phyloP scores from a whole-genome alignment of 1,139 yeast species.

The Yamadazyma atmosphaerica region DNA sequence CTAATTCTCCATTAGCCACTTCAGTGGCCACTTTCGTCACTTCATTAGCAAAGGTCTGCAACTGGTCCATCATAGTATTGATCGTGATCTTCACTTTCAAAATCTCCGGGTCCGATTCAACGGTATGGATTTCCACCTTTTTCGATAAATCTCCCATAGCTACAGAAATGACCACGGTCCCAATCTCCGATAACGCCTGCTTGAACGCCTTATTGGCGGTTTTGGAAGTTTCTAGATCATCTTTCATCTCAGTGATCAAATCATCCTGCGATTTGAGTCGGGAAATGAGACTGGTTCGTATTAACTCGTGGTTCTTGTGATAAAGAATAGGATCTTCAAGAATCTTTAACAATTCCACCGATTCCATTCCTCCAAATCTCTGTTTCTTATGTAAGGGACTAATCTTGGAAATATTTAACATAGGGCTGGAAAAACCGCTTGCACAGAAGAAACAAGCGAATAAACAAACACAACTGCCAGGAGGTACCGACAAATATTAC shows the following conservation, averaged over 20 bases:
- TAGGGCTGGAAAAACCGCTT: not conserved
- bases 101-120: slow-evolving; percentile 74
- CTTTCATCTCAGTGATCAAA: slow-evolving; percentile 26
- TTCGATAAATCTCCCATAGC: slow-evolving; percentile 85
- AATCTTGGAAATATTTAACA: slow-evolving; percentile 15
- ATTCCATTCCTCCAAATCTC: slow-evolving; percentile 28
- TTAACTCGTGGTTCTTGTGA: slow-evolving; percentile 27
- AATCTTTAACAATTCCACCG: slow-evolving; percentile 32
- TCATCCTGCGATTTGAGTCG: slow-evolving; percentile 36
- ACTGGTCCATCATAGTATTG: slow-evolving; percentile 85
- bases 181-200: slow-evolving; percentile 74
- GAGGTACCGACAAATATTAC: no score
- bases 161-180: slow-evolving; percentile 79
- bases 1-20: slow-evolving; percentile 85
- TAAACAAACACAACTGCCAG: not conserved
- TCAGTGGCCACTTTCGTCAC: slow-evolving; percentile 86
- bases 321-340: slow-evolving; percentile 44
- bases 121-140: slow-evolving; percentile 70
- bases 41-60: slow-evolving; percentile 78
- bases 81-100: slow-evolving; percentile 77
- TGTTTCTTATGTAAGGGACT: slow-evolving; percentile 19
- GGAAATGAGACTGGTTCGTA: slow-evolving; percentile 34
- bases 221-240: slow-evolving; percentile 54
- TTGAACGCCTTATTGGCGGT: slow-evolving; percentile 75
- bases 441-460: not conserved